Evolutionary conservation across 2,329 filamentous ascomycete species (phyloP).

Genomic region (Raffaelea deltoideospora): DNA sequence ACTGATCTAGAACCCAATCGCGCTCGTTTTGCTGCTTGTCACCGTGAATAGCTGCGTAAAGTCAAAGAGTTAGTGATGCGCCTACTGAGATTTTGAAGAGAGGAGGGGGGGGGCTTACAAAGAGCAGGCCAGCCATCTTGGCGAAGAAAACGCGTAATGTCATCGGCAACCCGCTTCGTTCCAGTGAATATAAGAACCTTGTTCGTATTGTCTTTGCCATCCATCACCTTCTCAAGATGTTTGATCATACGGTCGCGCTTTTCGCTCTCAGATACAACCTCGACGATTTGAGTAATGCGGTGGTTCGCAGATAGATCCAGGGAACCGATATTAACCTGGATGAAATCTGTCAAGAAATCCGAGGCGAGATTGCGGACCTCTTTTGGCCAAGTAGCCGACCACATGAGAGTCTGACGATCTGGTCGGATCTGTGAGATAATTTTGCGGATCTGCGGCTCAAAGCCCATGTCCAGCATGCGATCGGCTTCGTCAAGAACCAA

Average conservation of each 20-base stretch:
- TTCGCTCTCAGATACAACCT: constrained; percentile 90
- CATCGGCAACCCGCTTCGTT: constrained; percentile 90
- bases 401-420: constrained; percentile 98
- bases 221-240: constrained; percentile 96
- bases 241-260: constrained; percentile 97
- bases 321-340: constrained; percentile 97
- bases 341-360: constrained; percentile 89
- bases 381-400: constrained; percentile 98
- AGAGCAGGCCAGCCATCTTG: constrained; percentile 96
- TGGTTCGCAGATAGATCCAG: constrained; percentile 94
- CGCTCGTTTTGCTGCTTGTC: constrained; percentile 99
- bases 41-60: constrained; percentile 69
- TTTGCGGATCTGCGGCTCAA: constrained; percentile 98
- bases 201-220: constrained; percentile 82
- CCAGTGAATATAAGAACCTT: constrained; percentile 92
- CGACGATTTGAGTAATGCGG: constrained; percentile 93
- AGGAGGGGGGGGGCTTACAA: too few species aligned
- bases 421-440: constrained; percentile 96
- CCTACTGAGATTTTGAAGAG: constrained; percentile 13
- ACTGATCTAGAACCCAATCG: constrained; percentile 98
- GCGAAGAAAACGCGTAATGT: constrained; percentile 92
- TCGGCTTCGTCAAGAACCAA: constrained; percentile 97
- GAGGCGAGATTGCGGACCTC: constrained; percentile 84
- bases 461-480: constrained; percentile 99
- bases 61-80: not conserved